Evolutionary conservation across 2,329 filamentous ascomycete genomes (phyloP), one percentile per base, ranked within the genome.

Genomic region (Fusarium sp.): DNA sequence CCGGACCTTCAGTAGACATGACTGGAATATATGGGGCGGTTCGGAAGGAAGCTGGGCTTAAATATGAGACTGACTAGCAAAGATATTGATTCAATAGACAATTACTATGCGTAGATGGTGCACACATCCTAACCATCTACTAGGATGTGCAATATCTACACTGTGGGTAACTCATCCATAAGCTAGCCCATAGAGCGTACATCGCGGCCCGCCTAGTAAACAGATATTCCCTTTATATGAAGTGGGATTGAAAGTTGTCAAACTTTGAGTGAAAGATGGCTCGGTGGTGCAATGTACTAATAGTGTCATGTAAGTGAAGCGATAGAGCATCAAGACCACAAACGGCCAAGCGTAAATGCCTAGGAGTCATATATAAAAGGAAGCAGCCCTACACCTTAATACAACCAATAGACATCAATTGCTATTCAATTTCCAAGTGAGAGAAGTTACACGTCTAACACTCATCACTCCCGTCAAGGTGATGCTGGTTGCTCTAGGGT

Each of bases 11-110:
- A 75, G 95, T 94, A 0, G 95, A 98, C 82, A 90, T 97, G 81
- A 92, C 94, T 3, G 92, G 90, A 13, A 92, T 98, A 41, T 97
- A 97, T 84, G 95, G 95, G 0, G 92, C 92, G 3, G 91, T 93
- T 64, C 89, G 95, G 77, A 86, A 92, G 83, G 92, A 95, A 80
- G 90, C 89, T 31, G 95, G 94, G 0, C 82, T 98, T 77, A 88
- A 90, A 64, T 97, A 92, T 83, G 93, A 94, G 79, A 94, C 93
- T n/a, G 64, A 71, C 57, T 50, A 50, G 16, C 24, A 50, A 50
- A 27, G 1, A 8, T 18, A 18, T 18, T 27, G 22, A 4, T 27
- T 27, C 14, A 50, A 50, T 18, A 50, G 45, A 18, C 3, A 27
- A 27, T 6, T 24, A 6, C 22, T 45, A 27, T 16, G 10, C 22